These are phyloP conservation scores for Hanseniaspora singularis DNA, from an alignment of 805 yeast species.

Conservation along the genomic window DNA sequence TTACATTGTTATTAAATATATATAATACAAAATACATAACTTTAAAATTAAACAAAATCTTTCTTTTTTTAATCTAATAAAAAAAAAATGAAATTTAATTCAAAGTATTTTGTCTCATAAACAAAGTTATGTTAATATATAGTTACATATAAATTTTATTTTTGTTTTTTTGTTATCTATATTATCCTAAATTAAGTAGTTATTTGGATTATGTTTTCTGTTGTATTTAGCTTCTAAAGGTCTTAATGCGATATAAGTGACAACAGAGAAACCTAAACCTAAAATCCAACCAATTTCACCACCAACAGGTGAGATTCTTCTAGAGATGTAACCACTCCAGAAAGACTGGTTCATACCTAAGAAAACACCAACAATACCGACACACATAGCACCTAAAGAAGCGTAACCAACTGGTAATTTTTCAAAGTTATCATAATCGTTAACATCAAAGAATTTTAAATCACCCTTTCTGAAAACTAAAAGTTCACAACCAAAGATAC, in stretches of 20 bases:
- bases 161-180: background rate
- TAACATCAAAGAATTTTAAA: slow-evolving; percentile 47
- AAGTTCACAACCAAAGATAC: slow-evolving; percentile 66
- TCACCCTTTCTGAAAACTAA: slow-evolving; percentile 57
- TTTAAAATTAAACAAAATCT: too few species aligned
- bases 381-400: slow-evolving; percentile 63
- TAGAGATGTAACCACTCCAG: slow-evolving; percentile 62
- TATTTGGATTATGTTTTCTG: slow-evolving; percentile 11
- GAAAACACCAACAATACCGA: slow-evolving; percentile 75
- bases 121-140: too few species aligned
- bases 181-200: slow-evolving; percentile 8
- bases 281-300: slow-evolving; percentile 75
- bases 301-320: slow-evolving; percentile 38
- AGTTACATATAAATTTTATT: background rate
- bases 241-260: slow-evolving; percentile 49
- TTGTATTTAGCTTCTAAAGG: slow-evolving; percentile 55
- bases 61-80: too few species aligned
- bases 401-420: slow-evolving; percentile 66
- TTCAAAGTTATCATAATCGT: slow-evolving; percentile 43
- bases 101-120: too few species aligned
- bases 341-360: slow-evolving; percentile 79
- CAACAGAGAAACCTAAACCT: slow-evolving; percentile 54
- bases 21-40: too few species aligned
- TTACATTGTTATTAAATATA: too few species aligned
- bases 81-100: too few species aligned